A percentile compares a stretch with the other conserved stretches of the same genome.
Conservation (phyloP, 192 early-diverging fungal genomes). For the Chytriomyces confervae region DNA sequence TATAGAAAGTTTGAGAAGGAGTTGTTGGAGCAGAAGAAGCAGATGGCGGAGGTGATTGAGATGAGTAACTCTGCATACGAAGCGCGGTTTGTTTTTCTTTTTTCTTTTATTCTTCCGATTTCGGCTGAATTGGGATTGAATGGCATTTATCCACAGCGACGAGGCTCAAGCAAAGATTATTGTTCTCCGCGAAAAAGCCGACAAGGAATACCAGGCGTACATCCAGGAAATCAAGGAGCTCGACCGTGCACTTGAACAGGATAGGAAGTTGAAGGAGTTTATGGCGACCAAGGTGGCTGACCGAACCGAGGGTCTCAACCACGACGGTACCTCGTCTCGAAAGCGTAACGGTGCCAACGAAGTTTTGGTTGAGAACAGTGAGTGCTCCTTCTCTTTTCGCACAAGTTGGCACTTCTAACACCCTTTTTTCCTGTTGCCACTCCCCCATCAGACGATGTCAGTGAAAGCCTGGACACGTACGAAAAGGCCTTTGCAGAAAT, state of each 20-base stretch:
- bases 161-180: slow-evolving; percentile 67
- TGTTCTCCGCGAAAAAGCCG: slow-evolving; percentile 61
- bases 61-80: slow-evolving; percentile 66
- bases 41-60: slow-evolving; percentile 70
- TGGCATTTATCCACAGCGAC: slow-evolving; percentile 42
- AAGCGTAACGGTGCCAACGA: slow-evolving; percentile 25
- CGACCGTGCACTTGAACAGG: slow-evolving; percentile 63
- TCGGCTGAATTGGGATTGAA: neutral
- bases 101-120: neutral
- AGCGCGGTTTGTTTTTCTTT: slow-evolving; percentile 48
- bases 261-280: slow-evolving; percentile 63
- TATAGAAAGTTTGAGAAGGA: slow-evolving; percentile 65
- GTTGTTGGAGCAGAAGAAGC: slow-evolving; percentile 62
- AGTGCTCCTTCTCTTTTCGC: neutral
- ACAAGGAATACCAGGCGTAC: slow-evolving; percentile 69
- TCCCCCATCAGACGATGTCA: slow-evolving; percentile 46
- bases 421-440: no score
- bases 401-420: no score
- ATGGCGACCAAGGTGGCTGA: slow-evolving; percentile 67
- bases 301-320: slow-evolving; percentile 33
- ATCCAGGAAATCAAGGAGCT: slow-evolving; percentile 70
- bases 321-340: slow-evolving; percentile 17
- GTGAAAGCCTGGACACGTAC: slow-evolving; percentile 57
- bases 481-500: slow-evolving; percentile 59
- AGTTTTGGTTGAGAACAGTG: neutral